These are phyloP conservation scores for Miscanthus sacchariflorus DNA, from an alignment of 202 grass and related monocot genomes.

Conservation along the genomic window DNA sequence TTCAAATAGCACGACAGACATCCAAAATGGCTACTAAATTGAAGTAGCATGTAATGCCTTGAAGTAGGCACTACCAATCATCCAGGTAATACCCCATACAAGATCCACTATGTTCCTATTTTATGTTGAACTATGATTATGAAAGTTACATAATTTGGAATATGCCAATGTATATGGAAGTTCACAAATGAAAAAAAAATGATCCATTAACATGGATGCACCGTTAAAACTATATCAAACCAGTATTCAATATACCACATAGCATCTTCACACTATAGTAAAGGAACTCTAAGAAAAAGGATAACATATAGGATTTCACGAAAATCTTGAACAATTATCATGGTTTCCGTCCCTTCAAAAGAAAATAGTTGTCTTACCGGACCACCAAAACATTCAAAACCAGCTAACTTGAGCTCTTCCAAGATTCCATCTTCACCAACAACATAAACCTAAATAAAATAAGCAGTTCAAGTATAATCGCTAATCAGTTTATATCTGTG, in stretches of 20 bases:
- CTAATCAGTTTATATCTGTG: constrained; percentile 34
- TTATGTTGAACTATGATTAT: constrained; percentile 15
- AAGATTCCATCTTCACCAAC: constrained; percentile 94
- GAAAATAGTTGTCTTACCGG: constrained; percentile 61
- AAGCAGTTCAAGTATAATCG: constrained; percentile 23
- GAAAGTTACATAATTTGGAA: constrained; percentile 18
- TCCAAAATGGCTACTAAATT: constrained; percentile 7
- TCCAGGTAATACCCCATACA: constrained; percentile 13
- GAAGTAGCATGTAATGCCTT: background rate
- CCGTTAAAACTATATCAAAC: constrained; percentile 19
- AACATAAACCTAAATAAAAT: constrained; percentile 82
- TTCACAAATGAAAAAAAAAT: background rate
- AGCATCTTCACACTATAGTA: constrained; percentile 21
- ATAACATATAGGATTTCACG: background rate
- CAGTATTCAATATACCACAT: background rate
- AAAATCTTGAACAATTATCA: constrained; percentile 20
- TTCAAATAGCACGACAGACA: background rate
- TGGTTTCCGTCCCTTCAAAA: background rate
- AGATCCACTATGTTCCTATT: constrained; percentile 20
- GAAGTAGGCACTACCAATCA: constrained; percentile 28
- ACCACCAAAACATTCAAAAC: constrained; percentile 94
- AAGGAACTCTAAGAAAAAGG: constrained; percentile 10
- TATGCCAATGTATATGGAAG: background rate
- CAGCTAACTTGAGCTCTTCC: constrained; percentile 91
- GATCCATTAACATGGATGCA: constrained; percentile 9